Percentiles rank a stretch among this genome's conserved stretches.
These are phyloP conservation scores for Colletotrichum gloeosporioides DNA, from an alignment of 2,329 filamentous ascomycete genomes.

Conservation along the genomic window DNA sequence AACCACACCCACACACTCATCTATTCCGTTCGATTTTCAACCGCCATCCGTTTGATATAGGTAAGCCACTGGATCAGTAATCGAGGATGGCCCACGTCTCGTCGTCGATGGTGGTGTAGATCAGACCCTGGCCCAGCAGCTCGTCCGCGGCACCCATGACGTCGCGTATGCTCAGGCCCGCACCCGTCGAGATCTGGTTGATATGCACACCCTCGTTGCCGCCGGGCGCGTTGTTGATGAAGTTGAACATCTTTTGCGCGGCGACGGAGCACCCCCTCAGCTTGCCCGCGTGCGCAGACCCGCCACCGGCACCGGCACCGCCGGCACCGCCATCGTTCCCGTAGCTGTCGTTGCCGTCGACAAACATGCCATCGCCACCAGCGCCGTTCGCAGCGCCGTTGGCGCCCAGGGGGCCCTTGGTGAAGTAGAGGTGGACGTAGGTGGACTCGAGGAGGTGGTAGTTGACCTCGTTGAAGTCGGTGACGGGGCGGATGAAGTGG, in stretches of 20 bases:
- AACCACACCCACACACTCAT: not conserved
- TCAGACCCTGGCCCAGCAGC: slow-evolving; percentile 72
- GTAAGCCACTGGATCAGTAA: slow-evolving; percentile 41
- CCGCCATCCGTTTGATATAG: not conserved
- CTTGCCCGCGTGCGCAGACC: slow-evolving; percentile 38
- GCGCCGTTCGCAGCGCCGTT: slow-evolving; percentile 40
- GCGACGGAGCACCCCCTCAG: slow-evolving; percentile 54
- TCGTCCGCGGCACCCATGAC: slow-evolving; percentile 83
- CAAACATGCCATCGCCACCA: slow-evolving; percentile 57
- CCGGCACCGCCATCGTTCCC: slow-evolving; percentile 43
- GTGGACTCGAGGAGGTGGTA: slow-evolving; percentile 92
- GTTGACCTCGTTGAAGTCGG: slow-evolving; percentile 90
- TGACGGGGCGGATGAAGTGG: slow-evolving; percentile 79
- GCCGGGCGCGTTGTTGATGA: slow-evolving; percentile 70
- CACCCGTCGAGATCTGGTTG: slow-evolving; percentile 72
- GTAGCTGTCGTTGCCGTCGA: slow-evolving; percentile 52
- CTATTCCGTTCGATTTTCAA: not conserved
- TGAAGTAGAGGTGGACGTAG: slow-evolving; percentile 85
- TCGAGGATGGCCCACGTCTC: slow-evolving; percentile 90
- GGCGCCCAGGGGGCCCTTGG: slow-evolving; percentile 66
- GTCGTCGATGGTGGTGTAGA: slow-evolving; percentile 93
- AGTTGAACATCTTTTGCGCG: slow-evolving; percentile 75
- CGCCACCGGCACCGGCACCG: slow-evolving; percentile 40
- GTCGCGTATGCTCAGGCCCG: slow-evolving; percentile 71
- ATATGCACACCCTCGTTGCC: slow-evolving; percentile 85